A percentile compares a stretch with the other conserved stretches of the same genome.
phyloP scores from a whole-genome alignment of 257 asterid species.

The Echites panduratus region DNA sequence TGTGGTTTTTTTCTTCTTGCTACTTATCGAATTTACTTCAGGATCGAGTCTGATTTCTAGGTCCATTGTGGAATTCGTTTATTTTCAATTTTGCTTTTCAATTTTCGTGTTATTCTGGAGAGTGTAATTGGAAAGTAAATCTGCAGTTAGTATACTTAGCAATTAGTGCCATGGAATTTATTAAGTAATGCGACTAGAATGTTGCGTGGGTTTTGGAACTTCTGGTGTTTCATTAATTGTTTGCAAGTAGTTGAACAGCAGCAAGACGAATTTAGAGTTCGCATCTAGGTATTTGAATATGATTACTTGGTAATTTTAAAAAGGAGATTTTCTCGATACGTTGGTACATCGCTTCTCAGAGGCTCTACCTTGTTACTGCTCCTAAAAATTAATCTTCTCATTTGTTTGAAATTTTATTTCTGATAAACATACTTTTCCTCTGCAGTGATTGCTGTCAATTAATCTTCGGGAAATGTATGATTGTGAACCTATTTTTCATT shows the following conservation, averaged over 20 bases:
- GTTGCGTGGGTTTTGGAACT: neutral
- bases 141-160: neutral
- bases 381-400: neutral
- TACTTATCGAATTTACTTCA: constrained; percentile 1
- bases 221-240: neutral
- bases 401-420: neutral
- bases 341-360: neutral
- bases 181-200: constrained; percentile 12
- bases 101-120: neutral
- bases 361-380: neutral
- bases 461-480: neutral
- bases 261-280: neutral
- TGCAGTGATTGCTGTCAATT: neutral
- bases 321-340: neutral
- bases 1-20: neutral
- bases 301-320: neutral
- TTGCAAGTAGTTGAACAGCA: constrained; percentile 3
- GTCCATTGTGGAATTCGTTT: neutral
- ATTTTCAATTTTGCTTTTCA: neutral
- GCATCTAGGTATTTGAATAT: neutral
- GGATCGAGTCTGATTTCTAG: constrained; percentile 11
- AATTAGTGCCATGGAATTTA: neutral
- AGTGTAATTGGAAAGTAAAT: constrained; percentile 3
- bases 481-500: neutral
- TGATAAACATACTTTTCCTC: neutral